A percentile compares a stretch with the other conserved stretches of the same genome.
These are phyloP conservation scores for Scopulariopsis brevicaulis DNA, from an alignment of 2,329 filamentous ascomycete genomes.

Conservation along the genomic window DNA sequence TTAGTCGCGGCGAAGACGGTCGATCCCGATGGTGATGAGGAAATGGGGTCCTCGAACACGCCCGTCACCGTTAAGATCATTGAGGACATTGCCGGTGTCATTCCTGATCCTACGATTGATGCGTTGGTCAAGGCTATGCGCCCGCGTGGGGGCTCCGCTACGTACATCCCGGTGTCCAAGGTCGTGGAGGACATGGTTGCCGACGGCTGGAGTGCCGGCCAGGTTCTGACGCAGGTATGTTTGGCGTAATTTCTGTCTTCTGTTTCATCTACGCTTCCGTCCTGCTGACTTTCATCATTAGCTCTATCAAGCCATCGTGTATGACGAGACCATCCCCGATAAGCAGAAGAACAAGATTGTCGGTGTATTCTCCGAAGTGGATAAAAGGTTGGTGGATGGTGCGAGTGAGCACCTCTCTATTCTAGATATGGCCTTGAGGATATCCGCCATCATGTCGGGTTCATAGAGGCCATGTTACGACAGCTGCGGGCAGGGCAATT, in stretches of 20 bases:
- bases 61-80: slow-evolving; percentile 67
- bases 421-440: slow-evolving; percentile 71
- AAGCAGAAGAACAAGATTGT: slow-evolving; percentile 85
- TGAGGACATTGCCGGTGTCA: slow-evolving; percentile 92
- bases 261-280: neutral
- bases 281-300: slow-evolving; percentile 18
- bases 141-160: slow-evolving; percentile 49
- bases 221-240: slow-evolving; percentile 68
- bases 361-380: slow-evolving; percentile 80
- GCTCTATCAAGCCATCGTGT: slow-evolving; percentile 74
- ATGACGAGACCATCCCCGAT: slow-evolving; percentile 75
- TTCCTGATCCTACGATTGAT: slow-evolving; percentile 65
- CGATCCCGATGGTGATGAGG: slow-evolving; percentile 42
- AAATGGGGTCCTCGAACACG: slow-evolving; percentile 41
- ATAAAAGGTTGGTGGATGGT: slow-evolving; percentile 89
- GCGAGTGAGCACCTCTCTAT: slow-evolving; percentile 91
- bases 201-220: slow-evolving; percentile 91
- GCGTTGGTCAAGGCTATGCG: slow-evolving; percentile 64
- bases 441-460: slow-evolving; percentile 59
- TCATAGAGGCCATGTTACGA: slow-evolving; percentile 12
- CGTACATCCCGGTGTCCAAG: slow-evolving; percentile 64
- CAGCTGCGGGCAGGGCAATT: neutral
- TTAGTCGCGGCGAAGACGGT: slow-evolving; percentile 59
- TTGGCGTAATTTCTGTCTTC: neutral
- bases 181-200: slow-evolving; percentile 86